These are phyloP conservation scores for Auricularia cornea DNA, from an alignment of 768 basidiomycete species.

Conservation along the genomic window DNA sequence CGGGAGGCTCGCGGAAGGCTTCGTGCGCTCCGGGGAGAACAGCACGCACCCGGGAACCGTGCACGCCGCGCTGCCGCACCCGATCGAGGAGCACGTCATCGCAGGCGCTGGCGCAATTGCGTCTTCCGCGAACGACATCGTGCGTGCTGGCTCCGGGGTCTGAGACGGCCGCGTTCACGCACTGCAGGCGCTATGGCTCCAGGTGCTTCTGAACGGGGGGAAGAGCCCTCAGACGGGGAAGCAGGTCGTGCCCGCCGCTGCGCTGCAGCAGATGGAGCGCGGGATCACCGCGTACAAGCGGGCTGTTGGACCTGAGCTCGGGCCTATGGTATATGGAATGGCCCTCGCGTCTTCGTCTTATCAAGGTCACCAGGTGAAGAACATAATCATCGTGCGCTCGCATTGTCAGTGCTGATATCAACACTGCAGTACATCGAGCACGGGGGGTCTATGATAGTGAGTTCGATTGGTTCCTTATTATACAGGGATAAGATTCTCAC, in stretches of 20 bases:
- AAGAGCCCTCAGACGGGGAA: background rate
- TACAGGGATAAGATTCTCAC: too few species aligned
- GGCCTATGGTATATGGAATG: background rate
- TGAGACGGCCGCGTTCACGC: background rate
- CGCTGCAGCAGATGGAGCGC: background rate
- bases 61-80: background rate
- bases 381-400: background rate
- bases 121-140: background rate
- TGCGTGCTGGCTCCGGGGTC: background rate
- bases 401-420: background rate
- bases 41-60: background rate
- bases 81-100: background rate
- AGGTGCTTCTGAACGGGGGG: background rate
- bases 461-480: too few species aligned
- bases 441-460: background rate
- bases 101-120: background rate
- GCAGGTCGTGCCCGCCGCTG: background rate
- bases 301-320: background rate
- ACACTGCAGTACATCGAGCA: background rate
- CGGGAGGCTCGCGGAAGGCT: background rate
- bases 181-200: background rate
- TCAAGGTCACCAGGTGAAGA: background rate
- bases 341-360: background rate
- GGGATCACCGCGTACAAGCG: background rate
- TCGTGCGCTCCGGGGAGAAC: background rate